Evolutionary conservation across 192 early-diverging fungal species (phyloP).

Genomic region (Umbelopsis vinacea): DNA sequence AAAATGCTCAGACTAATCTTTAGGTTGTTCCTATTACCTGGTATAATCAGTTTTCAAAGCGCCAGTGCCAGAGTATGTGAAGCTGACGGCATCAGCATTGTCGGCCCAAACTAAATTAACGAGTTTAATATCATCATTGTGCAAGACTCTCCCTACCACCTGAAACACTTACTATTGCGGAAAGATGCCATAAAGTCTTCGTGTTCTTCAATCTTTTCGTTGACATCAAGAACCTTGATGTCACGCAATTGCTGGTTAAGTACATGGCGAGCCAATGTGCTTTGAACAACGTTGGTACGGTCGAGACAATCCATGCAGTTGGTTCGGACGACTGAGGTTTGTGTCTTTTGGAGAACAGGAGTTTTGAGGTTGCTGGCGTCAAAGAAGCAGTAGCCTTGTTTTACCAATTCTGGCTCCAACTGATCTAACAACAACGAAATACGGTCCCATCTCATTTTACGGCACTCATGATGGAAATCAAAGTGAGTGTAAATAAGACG

Average conservation of each 20-base stretch:
- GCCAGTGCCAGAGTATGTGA: constrained; percentile 93
- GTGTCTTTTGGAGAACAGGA: constrained; percentile 47
- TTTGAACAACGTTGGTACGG: constrained; percentile 99
- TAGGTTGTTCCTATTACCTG: constrained; percentile 41
- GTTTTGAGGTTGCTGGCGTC: constrained; percentile 40
- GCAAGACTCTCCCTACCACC: neutral
- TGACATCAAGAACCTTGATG: constrained; percentile 62
- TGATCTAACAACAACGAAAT: constrained; percentile 81
- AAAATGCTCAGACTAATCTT: too few species aligned
- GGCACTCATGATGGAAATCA: constrained; percentile 97
- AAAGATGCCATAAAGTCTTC: constrained; percentile 72
- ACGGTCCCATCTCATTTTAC: constrained; percentile 92
- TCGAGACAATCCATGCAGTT: constrained; percentile 99
- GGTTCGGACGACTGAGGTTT: constrained; percentile 85
- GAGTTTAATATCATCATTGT: neutral
- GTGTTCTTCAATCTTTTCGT: constrained; percentile 68
- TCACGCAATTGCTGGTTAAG: constrained; percentile 77
- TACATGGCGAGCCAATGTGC: constrained; percentile 76
- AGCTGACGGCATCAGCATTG: constrained; percentile 92
- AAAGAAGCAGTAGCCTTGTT: constrained; percentile 59
- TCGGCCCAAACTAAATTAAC: constrained; percentile 90
- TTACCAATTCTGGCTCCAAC: constrained; percentile 64
- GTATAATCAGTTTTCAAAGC: constrained; percentile 99
- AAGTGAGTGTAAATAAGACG: constrained; percentile 80
- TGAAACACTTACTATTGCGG: constrained; percentile 67